Percentiles rank a stretch among this genome's conserved stretches.
Evolutionary conservation across 805 yeast species (phyloP).

Genomic region (Blastobotrys chiropterorum): DNA sequence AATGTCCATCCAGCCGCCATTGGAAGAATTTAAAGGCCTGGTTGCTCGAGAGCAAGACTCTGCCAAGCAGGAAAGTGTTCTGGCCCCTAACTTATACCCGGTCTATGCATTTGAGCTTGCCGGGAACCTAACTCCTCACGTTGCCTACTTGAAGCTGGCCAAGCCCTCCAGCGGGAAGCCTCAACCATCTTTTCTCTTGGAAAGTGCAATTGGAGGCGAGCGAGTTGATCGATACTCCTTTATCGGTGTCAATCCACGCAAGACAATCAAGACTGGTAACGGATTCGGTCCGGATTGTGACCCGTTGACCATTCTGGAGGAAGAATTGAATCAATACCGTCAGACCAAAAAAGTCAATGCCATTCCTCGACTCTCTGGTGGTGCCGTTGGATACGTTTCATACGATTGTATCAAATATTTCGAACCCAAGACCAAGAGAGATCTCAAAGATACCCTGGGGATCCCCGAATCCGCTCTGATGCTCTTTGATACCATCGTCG

Average conservation of each 20-base stretch:
- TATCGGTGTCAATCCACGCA: conserved; percentile 80
- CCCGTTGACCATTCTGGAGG: conserved; percentile 69
- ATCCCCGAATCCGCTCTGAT: conserved; percentile 90
- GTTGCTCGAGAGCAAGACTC: no score
- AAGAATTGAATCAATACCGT: conserved; percentile 56
- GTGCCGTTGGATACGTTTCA: conserved; percentile 93
- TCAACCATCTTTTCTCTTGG: conserved; percentile 72
- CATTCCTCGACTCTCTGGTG: conserved; percentile 81
- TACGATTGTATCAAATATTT: conserved; percentile 96
- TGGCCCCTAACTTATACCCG: conserved; percentile 60
- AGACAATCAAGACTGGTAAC: conserved; percentile 78
- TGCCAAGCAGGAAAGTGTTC: no score
- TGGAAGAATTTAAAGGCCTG: conserved; percentile 40
- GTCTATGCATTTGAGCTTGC: conserved; percentile 68
- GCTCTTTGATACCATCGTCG: conserved; percentile 85
- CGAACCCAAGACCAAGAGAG: conserved; percentile 81
- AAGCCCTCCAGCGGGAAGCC: conserved; percentile 47
- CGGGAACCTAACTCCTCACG: conserved; percentile 80
- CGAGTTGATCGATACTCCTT: conserved; percentile 85
- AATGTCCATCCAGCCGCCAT: no score
- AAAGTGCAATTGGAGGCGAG: conserved; percentile 85
- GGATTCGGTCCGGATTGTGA: conserved; percentile 59
- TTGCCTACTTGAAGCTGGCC: conserved; percentile 81
- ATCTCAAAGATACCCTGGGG: conserved; percentile 67
- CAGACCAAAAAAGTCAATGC: conserved; percentile 50